Evolutionary conservation across 768 basidiomycete genomes (phyloP).

Genomic region (Tylopilus vinaceipallidus): DNA sequence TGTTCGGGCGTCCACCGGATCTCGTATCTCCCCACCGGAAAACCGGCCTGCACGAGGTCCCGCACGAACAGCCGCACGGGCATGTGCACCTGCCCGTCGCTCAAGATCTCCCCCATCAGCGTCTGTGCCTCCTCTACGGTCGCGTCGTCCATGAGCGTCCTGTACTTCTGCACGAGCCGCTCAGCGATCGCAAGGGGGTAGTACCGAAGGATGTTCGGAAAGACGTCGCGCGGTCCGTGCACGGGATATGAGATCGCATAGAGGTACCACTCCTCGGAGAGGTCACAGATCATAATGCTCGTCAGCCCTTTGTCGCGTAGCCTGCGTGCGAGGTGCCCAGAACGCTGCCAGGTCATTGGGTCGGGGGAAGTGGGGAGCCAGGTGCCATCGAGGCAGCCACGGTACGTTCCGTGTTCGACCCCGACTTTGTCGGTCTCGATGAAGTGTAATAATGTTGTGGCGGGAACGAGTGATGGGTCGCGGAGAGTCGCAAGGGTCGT

Average conservation of each 20-base stretch:
- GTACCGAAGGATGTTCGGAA: conserved; percentile 58
- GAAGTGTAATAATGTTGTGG: conserved; percentile 48
- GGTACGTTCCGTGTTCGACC: conserved; percentile 57
- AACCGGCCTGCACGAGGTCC: conserved; percentile 54
- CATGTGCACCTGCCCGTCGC: conserved; percentile 64
- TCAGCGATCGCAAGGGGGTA: conserved; percentile 49
- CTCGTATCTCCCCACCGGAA: conserved; percentile 66
- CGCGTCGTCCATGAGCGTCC: conserved; percentile 39
- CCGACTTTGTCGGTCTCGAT: conserved; percentile 61
- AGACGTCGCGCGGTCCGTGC: conserved; percentile 45
- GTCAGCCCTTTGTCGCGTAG: conserved; percentile 59
- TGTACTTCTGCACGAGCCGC: conserved; percentile 45
- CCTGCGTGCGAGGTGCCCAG: conserved; percentile 53
- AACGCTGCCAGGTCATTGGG: conserved; percentile 67
- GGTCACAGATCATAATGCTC: conserved; percentile 64
- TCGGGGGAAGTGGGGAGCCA: conserved; percentile 57
- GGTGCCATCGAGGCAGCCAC: conserved; percentile 57
- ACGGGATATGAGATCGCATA: conserved; percentile 72
- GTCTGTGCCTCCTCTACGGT: conserved; percentile 41
- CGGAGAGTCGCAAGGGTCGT: conserved; percentile 50
- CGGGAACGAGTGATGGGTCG: conserved; percentile 47
- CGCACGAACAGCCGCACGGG: conserved; percentile 61
- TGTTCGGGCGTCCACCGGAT: conserved; percentile 71
- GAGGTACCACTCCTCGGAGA: conserved; percentile 75
- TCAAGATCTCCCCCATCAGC: conserved; percentile 58